Percentiles rank a stretch among this genome's conserved stretches.
Evolutionary conservation across 73 alveolate genomes (phyloP).

Genomic region (Paramecium caudatum): DNA sequence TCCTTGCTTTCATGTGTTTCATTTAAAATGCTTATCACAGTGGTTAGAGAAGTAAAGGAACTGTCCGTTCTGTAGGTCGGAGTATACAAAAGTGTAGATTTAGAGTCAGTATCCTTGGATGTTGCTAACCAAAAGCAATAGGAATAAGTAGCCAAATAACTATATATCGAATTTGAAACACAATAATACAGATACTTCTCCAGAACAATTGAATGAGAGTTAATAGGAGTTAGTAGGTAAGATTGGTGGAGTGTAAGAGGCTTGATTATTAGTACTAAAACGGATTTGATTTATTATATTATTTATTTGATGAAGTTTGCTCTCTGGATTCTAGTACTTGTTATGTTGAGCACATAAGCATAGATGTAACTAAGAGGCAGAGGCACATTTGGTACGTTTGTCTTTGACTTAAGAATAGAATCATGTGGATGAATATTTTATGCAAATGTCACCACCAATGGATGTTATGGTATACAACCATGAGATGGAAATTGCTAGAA

Average conservation of each 20-base stretch:
- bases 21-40: not conserved
- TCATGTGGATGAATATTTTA: too few species aligned
- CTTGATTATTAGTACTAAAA: too few species aligned
- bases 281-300: conserved; percentile 16
- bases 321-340: not conserved
- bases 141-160: not conserved
- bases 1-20: conserved; percentile 40
- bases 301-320: conserved; percentile 26
- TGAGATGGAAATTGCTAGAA: conserved; percentile 42
- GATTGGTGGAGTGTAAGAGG: too few species aligned
- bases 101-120: conserved; percentile 16
- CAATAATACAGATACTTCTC: not conserved
- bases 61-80: conserved; percentile 47
- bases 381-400: conserved; percentile 13
- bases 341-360: not conserved
- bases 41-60: conserved; percentile 33
- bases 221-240: conserved; percentile 7
- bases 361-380: conserved; percentile 24
- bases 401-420: too few species aligned
- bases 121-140: not conserved
- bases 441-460: too few species aligned
- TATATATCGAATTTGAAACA: not conserved
- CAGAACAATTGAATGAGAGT: conserved; percentile 9
- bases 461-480: conserved; percentile 35
- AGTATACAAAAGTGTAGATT: not conserved